Base-by-base conservation (phyloP, 1,139 yeast species). In the Suhomyces yuchorum region DNA sequence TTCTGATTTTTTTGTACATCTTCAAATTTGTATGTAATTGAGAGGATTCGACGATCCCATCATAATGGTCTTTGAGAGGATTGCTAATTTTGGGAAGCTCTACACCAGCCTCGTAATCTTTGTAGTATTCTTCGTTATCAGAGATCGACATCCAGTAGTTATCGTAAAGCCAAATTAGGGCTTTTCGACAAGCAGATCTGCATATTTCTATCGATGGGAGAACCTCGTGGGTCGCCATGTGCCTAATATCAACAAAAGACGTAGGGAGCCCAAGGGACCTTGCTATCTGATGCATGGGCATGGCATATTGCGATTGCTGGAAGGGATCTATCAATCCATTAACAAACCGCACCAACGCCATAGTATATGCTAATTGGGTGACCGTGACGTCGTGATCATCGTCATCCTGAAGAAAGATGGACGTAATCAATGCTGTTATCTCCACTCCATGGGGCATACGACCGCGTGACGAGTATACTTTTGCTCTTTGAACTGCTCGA, bases 321-420 rank as follows among this genome's bases (percentile, higher is more conserved):
- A 80, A 78, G 0, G 96, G 96, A 61, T 95, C 99, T 38, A 95
- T 68, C 23, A 91, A 67, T 1, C 98, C 98, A 65, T 93, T 95
- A 19, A 93, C 98, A 69, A 93, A 91, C 50, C 96, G 71, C 23
- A 91, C 84, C 8, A 93, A 59, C 0, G 93, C 83, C 90, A 89
- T 85, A 0, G 96, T 73, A 56, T 87, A 85, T 2, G 87, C 73
- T 52, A 84, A 61, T 46, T 84, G 75, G 18, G 73, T 54, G 1
- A 67, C 53, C 37, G 60, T 59, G 7, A 72, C 46, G 45, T 72
- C 75, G 8, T 38, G 39, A 8, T 11, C 11, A 8, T 44, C 46
- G 22, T 44, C 51, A 43, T 54, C 56, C 40, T 53, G 37, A 34
- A 85, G 56, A 2, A 70, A 57, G 0, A 85, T 77, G 5, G 87